Conservation (phyloP, 2,329 filamentous ascomycete genomes). For the Aschersonia sp. region DNA sequence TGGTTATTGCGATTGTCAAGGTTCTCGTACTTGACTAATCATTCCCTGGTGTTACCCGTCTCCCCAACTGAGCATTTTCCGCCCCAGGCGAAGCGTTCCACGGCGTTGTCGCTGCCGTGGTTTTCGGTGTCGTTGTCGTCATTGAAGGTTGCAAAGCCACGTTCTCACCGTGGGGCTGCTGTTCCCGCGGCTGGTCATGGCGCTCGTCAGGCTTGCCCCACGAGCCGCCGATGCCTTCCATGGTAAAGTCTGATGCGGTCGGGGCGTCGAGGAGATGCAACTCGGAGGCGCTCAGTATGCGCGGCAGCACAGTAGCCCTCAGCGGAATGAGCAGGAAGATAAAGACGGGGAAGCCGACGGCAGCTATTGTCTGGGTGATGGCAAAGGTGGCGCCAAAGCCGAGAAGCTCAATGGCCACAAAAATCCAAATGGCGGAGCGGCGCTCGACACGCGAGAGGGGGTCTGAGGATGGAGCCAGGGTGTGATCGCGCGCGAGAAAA, state of each 20-base stretch:
- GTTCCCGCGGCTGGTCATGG: constrained; percentile 6
- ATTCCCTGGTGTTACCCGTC: too few species aligned
- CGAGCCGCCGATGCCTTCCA: constrained; percentile 58
- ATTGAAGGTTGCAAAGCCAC: background rate
- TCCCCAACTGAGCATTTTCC: too few species aligned
- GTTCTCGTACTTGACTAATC: too few species aligned
- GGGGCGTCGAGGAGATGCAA: constrained; percentile 52
- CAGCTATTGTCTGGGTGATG: constrained; percentile 70
- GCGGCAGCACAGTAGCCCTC: constrained; percentile 48
- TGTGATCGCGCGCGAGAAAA: constrained; percentile 50
- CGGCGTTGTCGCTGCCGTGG: too few species aligned
- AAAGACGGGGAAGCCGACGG: constrained; percentile 66
- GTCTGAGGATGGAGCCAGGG: constrained; percentile 31
- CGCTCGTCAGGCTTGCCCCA: constrained; percentile 24
- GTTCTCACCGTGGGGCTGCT: constrained; percentile 1
- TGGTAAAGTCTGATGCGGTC: constrained; percentile 59
- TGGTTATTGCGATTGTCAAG: too few species aligned
- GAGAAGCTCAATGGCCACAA: constrained; percentile 52
- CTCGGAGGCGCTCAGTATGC: constrained; percentile 44
- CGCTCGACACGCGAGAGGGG: constrained; percentile 48
- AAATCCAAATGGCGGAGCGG: constrained; percentile 53
- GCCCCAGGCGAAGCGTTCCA: too few species aligned
- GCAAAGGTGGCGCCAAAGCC: constrained; percentile 69
- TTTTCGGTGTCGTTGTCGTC: background rate
- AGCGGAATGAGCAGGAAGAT: constrained; percentile 56